Base-by-base conservation (phyloP, 2,329 filamentous ascomycete species). In the Calonectria pseudoreteaudii region DNA sequence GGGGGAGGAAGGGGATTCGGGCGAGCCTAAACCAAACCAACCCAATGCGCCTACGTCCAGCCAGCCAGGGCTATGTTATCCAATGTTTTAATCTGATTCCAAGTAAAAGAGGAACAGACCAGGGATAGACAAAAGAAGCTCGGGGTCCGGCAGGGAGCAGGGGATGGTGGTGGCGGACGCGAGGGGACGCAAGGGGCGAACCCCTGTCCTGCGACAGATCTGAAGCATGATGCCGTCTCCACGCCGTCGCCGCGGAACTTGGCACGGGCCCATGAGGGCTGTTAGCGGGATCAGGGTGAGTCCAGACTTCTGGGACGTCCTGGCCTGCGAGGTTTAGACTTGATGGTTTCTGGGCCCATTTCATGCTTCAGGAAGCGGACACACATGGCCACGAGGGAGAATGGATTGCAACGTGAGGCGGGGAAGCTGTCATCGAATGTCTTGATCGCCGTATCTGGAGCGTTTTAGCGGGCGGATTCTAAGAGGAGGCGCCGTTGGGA, bases 181-280 rank as follows among this genome's bases (percentile, higher is more conserved):
- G 60, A 65, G 60, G 72, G 56, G 58, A 70, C 64, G 75, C 77
- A 68, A 76, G 76, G 64, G 80, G 74, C 74, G 76, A 76, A 78
- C 81, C 86, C 86, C 82, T 85, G 83, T 85, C 79, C 83, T 88
- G 86, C 82, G 85, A 88, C 87, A 87, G 80, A 84, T 84, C 82
- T 88, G 87, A 88, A 80, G 87, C 87, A 88, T 78, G 73, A 80
- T 75, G 77, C 75, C 72, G 71, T 77, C 76, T 71, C 77, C 75
- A 79, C 75, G 74, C 68, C 74, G 79, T 79, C 72, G 49, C 71
- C 47, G 75, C 66, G 50, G 68, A 74, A 62, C 53, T 74, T 74
- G 71, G 68, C 67, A 73, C 73, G 58, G 72, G 66, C 74, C 71
- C 58, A 68, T 23, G 67, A 70, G 56, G 64, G 49, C 31, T 44